phyloP scores from a whole-genome alignment of 352 stramenopile species.

The Globisporangium alternatum region DNA sequence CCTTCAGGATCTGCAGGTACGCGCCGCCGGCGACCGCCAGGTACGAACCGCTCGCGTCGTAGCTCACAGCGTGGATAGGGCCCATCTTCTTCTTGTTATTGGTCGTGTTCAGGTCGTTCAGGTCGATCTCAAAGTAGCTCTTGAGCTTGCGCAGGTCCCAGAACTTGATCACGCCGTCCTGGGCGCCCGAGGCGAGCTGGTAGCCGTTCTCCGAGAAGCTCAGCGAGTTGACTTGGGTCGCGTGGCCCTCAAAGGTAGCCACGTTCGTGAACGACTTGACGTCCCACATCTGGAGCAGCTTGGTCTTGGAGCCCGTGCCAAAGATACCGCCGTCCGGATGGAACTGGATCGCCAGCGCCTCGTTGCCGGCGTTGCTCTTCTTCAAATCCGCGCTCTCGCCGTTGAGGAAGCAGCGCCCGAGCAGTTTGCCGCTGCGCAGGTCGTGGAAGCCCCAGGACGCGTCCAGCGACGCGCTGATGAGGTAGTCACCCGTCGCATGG shows the following conservation, averaged over 20 bases:
- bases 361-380: conserved; percentile 34
- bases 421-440: conserved; percentile 51
- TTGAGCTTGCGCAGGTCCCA: conserved; percentile 94
- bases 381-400: conserved; percentile 27
- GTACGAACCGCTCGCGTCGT: conserved; percentile 59
- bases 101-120: conserved; percentile 24
- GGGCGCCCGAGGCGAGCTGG: conserved; percentile 82
- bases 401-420: conserved; percentile 47
- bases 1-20: conserved; percentile 51
- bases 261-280: conserved; percentile 85
- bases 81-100: conserved; percentile 27
- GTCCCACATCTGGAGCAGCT: conserved; percentile 91
- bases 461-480: conserved; percentile 76
- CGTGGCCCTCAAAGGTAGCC: conserved; percentile 84
- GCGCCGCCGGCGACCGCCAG: conserved; percentile 48
- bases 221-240: conserved; percentile 64
- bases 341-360: conserved; percentile 57
- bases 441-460: conserved; percentile 86
- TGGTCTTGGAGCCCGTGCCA: conserved; percentile 56
- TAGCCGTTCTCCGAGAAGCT: conserved; percentile 96
- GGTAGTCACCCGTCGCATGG: conserved; percentile 80
- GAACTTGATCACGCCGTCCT: conserved; percentile 82
- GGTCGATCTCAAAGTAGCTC: conserved; percentile 64
- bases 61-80: conserved; percentile 50
- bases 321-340: conserved; percentile 96